Evolutionary conservation across 2,329 filamentous ascomycete genomes (phyloP), one percentile per base, ranked within the genome.

Genomic region (Cordyceps militaris): DNA sequence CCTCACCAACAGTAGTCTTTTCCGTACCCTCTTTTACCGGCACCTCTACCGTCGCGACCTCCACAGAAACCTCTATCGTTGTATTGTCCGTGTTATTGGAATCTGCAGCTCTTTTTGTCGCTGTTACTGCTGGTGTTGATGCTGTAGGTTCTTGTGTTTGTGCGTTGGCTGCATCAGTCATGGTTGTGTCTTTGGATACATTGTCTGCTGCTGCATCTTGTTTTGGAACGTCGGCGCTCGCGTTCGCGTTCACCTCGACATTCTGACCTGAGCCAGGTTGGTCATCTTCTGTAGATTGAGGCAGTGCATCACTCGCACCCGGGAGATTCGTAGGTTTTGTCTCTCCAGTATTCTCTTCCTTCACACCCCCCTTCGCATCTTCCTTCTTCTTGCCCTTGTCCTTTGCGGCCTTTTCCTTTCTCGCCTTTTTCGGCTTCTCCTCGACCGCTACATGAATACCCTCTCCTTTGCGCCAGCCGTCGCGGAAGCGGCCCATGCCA

Each of bases 401-500:
- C 48, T 67, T 65, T 58, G 73, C 70, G 1, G 64, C 68, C 52
- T 70, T 72, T 50, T 75, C 74, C 58, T 76, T 72, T 68, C 84
- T 86, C 70, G 79, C 75, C 59, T 77, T 76, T 67, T 85, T 86
- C 62, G 77, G 76, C 65, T 81, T 83, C 66, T 85, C 82, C 65
- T 86, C 82, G 61, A 85, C 79, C 2, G 78, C 79, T 38, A 87
- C 79, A 61, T 81, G 78, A 63, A 82, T 85, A 42, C 89, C 89
- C 40, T 91, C 80, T 61, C 83, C 81, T 66, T 83, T 86, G 66
- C 92, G 76, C 68, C 86, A 88, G 24, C 87, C 88, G 65, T 90
- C 86, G 57, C 87, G 80, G 81, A 90, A 93, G 65, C 89, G 84
- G 34, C 89, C 89, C 61, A 90, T 82, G n/a, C 93, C 94, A 70